These are phyloP conservation scores for Comarum palustre DNA, from an alignment of 306 rosid species.

Conservation along the genomic window DNA sequence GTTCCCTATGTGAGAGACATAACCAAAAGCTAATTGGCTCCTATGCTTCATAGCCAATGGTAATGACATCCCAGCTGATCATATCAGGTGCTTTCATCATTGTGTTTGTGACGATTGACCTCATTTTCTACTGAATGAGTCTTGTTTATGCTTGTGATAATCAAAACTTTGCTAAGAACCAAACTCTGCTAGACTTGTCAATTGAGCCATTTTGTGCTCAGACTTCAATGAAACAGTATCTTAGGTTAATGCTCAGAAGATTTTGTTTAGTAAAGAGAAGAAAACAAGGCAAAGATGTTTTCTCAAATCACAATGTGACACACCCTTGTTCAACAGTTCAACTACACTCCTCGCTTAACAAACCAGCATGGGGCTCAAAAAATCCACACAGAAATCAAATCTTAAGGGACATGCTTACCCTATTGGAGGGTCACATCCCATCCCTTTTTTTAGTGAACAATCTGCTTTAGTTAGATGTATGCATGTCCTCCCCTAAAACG, in stretches of 20 bases:
- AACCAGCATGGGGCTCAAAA: background rate
- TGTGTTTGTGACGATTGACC: background rate
- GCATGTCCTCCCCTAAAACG: background rate
- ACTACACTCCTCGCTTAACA: background rate
- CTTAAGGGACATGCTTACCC: background rate
- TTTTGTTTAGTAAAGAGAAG: background rate
- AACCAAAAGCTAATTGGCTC: background rate
- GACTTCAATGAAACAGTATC: background rate
- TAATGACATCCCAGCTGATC: background rate
- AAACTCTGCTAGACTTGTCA: background rate
- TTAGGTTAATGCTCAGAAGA: background rate
- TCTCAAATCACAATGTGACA: background rate
- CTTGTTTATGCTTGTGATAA: background rate
- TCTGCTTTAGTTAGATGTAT: background rate
- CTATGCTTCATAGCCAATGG: background rate
- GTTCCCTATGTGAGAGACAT: slow-evolving; percentile 6
- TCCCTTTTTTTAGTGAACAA: background rate
- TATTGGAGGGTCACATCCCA: background rate
- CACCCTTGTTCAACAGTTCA: background rate
- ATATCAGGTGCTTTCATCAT: slow-evolving; percentile 4
- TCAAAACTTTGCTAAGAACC: background rate
- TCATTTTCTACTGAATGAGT: background rate
- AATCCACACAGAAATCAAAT: background rate
- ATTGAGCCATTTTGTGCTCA: background rate
- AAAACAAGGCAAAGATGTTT: background rate